Conservation (phyloP, 2,329 filamentous ascomycete genomes). For the Fusarium euwallaceae region DNA sequence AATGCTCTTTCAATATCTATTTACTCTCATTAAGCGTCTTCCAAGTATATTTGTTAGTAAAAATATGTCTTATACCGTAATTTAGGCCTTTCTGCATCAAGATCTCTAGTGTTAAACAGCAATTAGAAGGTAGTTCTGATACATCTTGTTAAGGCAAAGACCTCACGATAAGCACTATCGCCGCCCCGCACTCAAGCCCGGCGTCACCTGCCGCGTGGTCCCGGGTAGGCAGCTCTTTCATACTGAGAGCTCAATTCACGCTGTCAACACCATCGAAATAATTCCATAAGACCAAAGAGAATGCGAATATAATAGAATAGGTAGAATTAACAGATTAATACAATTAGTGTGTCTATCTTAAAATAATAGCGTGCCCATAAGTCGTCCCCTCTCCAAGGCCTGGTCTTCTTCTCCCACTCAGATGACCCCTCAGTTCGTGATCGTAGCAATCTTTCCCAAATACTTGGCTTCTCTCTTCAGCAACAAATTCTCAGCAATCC, state of each 20-base stretch:
- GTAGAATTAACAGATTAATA: not conserved
- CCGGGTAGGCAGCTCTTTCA: not conserved
- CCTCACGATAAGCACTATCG: not conserved
- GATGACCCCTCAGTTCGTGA: slow-evolving; percentile 57
- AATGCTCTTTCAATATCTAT: too few species aligned
- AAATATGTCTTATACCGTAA: too few species aligned
- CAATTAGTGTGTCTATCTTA: not conserved
- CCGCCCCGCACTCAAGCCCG: not conserved
- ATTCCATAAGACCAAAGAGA: not conserved
- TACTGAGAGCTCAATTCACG: not conserved
- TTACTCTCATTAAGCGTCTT: too few species aligned
- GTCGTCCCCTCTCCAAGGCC: not conserved
- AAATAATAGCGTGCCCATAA: not conserved
- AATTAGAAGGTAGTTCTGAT: not conserved
- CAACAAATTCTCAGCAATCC: slow-evolving; percentile 59
- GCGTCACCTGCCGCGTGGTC: fast-evolving
- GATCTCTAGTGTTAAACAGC: too few species aligned
- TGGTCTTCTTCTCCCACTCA: too few species aligned
- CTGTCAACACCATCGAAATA: not conserved
- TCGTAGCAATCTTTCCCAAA: slow-evolving; percentile 51
- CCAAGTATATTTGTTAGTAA: too few species aligned
- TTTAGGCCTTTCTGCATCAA: too few species aligned
- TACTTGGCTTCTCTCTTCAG: slow-evolving; percentile 44
- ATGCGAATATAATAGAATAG: not conserved
- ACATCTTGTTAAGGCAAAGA: not conserved